These are phyloP conservation scores for Mortierella sp. DNA, from an alignment of 371 early-diverging fungal genomes.

Conservation along the genomic window DNA sequence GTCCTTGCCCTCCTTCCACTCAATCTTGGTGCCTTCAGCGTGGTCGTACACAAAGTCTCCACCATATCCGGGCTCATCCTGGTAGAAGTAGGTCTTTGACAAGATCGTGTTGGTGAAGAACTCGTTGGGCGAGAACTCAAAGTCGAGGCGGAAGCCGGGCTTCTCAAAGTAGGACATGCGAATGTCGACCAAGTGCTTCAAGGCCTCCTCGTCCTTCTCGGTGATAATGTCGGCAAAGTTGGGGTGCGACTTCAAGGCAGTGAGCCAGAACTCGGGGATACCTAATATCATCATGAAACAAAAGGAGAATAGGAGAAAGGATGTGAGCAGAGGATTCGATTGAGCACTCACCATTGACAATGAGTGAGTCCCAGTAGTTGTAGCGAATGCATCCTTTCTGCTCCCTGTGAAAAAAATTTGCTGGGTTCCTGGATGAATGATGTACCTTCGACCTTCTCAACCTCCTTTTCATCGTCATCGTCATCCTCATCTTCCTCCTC, in stretches of 20 bases:
- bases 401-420: background rate
- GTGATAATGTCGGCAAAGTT: constrained; percentile 85
- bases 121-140: constrained; percentile 87
- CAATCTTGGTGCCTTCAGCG: constrained; percentile 88
- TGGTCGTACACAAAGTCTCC: constrained; percentile 89
- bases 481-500: constrained; percentile 64
- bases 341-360: background rate
- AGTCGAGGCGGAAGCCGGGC: constrained; percentile 92
- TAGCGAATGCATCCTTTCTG: background rate
- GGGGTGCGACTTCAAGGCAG: constrained; percentile 87
- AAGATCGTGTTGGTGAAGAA: constrained; percentile 89
- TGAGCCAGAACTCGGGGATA: constrained; percentile 94
- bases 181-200: constrained; percentile 87
- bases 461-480: constrained; percentile 53
- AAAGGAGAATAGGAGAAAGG: background rate
- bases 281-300: constrained; percentile 51
- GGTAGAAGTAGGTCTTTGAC: constrained; percentile 91
- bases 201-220: constrained; percentile 86
- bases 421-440: background rate
- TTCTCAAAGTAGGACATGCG: constrained; percentile 83
- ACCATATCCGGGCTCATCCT: constrained; percentile 74
- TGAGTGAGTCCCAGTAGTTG: background rate
- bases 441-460: constrained; percentile 34
- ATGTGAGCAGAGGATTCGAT: constrained; percentile 2
- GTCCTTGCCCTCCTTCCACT: constrained; percentile 97